A percentile compares a stretch with the other conserved stretches of the same genome.
Evolutionary conservation across 371 early-diverging fungal genomes (phyloP).

Genomic region (Mortierella sp.): DNA sequence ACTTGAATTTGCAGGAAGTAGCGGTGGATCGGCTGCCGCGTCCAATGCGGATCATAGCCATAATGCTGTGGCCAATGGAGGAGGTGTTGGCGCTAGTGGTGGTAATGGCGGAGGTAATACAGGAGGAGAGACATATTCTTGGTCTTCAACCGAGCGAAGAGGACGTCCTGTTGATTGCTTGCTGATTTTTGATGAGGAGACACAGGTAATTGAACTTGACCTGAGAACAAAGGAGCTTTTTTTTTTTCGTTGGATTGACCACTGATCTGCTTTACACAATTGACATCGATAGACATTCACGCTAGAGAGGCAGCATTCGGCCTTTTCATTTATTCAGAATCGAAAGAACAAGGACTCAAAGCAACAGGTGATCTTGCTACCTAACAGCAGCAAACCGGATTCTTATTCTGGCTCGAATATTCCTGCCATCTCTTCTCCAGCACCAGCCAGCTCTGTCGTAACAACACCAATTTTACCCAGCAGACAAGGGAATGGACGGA

Average conservation of each 20-base stretch:
- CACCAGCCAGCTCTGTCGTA: slow-evolving; percentile 3
- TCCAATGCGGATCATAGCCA: slow-evolving; percentile 15
- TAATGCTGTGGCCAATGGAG: not conserved
- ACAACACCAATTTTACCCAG: slow-evolving; percentile 22
- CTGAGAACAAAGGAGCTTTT: not conserved
- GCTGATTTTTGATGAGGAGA: slow-evolving; percentile 53
- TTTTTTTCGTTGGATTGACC: not conserved
- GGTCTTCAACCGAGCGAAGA: slow-evolving; percentile 31
- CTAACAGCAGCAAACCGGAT: slow-evolving; percentile 27
- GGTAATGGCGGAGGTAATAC: slow-evolving; percentile 1
- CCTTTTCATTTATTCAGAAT: slow-evolving; percentile 40
- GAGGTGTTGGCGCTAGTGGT: slow-evolving; percentile 5
- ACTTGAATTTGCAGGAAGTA: slow-evolving; percentile 44
- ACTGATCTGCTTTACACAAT: not conserved
- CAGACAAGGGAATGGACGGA: slow-evolving; percentile 21
- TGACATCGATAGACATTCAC: slow-evolving; percentile 35
- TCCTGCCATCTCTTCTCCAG: slow-evolving; percentile 12
- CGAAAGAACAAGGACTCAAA: slow-evolving; percentile 36
- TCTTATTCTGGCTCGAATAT: slow-evolving; percentile 21
- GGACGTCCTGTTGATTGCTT: slow-evolving; percentile 44
- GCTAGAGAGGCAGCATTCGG: slow-evolving; percentile 44
- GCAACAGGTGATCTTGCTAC: slow-evolving; percentile 33
- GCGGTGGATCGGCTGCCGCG: slow-evolving; percentile 16
- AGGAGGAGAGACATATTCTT: slow-evolving; percentile 37
- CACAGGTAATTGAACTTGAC: slow-evolving; percentile 31